phyloP scores from a whole-genome alignment of 2,329 filamentous ascomycete species.

The Xylaria sp. region DNA sequence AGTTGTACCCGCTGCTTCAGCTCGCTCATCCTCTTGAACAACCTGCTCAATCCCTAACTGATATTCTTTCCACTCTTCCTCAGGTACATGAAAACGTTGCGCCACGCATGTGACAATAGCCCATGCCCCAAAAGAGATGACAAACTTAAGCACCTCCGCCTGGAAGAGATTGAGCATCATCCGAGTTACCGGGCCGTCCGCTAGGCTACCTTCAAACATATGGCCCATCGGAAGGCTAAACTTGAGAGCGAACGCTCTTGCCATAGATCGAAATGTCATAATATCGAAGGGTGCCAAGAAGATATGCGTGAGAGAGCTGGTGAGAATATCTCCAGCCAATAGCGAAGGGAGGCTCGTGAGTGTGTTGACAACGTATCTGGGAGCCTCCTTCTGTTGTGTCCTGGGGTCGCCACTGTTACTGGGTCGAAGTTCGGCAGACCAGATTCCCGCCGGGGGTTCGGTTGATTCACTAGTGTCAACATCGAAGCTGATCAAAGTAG shows the following conservation, averaged over 20 bases:
- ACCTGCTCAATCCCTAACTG: background rate
- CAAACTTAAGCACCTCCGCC: conserved; percentile 52
- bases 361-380: conserved; percentile 53
- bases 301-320: conserved; percentile 50
- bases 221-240: conserved; percentile 46
- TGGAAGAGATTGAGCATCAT: conserved; percentile 53
- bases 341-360: conserved; percentile 57
- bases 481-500: conserved; percentile 65
- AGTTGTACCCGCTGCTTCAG: background rate
- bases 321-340: conserved; percentile 55
- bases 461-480: conserved; percentile 62
- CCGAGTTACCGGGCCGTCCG: conserved; percentile 47
- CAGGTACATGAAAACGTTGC: conserved; percentile 48
- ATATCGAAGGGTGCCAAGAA: conserved; percentile 55
- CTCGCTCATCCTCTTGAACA: background rate
- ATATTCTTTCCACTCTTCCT: conserved; percentile 50
- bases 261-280: conserved; percentile 51
- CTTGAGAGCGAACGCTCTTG: conserved; percentile 48
- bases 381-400: conserved; percentile 41
- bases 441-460: conserved; percentile 57
- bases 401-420: conserved; percentile 46
- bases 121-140: conserved; percentile 54
- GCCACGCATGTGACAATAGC: conserved; percentile 46
- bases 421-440: conserved; percentile 64
- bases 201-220: conserved; percentile 47